These are phyloP conservation scores for Globisporangium cederbergense DNA, from an alignment of 352 stramenopile genomes.

Conservation along the genomic window DNA sequence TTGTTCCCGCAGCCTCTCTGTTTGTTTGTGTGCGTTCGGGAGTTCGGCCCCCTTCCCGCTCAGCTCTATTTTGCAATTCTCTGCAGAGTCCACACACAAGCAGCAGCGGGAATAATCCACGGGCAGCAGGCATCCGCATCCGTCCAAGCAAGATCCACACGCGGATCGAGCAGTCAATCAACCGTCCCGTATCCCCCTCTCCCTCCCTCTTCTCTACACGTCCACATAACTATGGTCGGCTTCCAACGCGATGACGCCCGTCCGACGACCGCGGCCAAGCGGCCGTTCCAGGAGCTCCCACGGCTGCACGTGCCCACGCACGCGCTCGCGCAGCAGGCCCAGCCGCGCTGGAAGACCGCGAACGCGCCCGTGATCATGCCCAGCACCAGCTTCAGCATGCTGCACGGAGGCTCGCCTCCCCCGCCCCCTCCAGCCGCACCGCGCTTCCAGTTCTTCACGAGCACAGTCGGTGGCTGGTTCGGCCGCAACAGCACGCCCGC, in stretches of 20 bases:
- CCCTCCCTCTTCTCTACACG: neutral
- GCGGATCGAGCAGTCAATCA: neutral
- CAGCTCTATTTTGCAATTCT: conserved; percentile 42
- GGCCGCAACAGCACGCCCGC: conserved; percentile 18
- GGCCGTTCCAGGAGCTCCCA: conserved; percentile 60
- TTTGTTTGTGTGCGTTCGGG: neutral
- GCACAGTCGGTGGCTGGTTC: conserved; percentile 17
- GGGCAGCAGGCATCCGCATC: neutral
- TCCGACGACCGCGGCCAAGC: conserved; percentile 10
- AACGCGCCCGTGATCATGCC: conserved; percentile 25
- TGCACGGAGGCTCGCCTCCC: conserved; percentile 13
- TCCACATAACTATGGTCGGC: neutral
- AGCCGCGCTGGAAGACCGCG: conserved; percentile 48
- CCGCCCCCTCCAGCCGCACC: conserved; percentile 21
- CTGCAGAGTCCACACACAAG: conserved; percentile 38
- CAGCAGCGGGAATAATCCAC: conserved; percentile 1
- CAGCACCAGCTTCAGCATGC: conserved; percentile 16
- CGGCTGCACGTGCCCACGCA: conserved; percentile 60
- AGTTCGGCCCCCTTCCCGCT: neutral
- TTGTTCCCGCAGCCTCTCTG: neutral
- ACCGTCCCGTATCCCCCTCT: neutral
- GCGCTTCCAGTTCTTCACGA: conserved; percentile 18
- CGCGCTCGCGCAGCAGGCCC: conserved; percentile 45
- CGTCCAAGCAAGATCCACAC: neutral
- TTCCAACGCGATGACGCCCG: neutral